Base-by-base conservation (phyloP, 345 rosid species). In the Rhizophora apiculata region DNA sequence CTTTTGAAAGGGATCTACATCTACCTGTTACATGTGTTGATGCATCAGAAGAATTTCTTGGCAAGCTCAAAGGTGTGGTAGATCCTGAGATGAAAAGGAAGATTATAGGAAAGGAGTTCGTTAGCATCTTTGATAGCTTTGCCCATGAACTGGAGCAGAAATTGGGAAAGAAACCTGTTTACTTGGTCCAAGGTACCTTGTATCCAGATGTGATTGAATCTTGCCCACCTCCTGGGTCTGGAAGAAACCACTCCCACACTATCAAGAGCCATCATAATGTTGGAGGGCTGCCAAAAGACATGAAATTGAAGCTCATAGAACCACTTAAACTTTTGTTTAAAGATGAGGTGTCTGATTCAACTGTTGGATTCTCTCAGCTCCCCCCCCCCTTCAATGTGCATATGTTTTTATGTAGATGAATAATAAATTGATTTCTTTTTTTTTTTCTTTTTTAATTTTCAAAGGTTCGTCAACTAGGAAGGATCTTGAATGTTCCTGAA, bases 181-280 rank as follows among this genome's bases (percentile, higher is more conserved):
- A 83, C 74, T 73, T 96, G 73, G 97, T 96, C 76, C 99, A 96
- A 79, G 99, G 99, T 72, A 92, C 99, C 60, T 67, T 96, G 74
- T 92, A 96, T 76, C 98, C 99, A 0, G 98, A 92, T 71, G 98
- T 92, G 62, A 96, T 92, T 72, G 99, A 92, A 80, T 96, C 99
- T 6, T 96, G 99, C 74, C 99, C 99, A 16, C 99, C 99, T 20
- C 99, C 98, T 1, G 99, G 99, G 51, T 79, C 85, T 53, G 99
- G 92, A 69, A 92, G 88, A 78, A 85, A 84, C 29, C 98, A 89
- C 72, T 96, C 98, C 22, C 99, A 92, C 79, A 92, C 98, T 34
- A 96, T 96, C 65, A 96, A 92, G 83, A 96, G 99, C 80, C 98
- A 96, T 81, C 99, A 96, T 51, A 96, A 96, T 76, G 99, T 96